Percentiles rank a stretch among this genome's conserved stretches.
These are phyloP conservation scores for Sugiyamaella smithiae DNA, from an alignment of 805 yeast species.

Conservation along the genomic window DNA sequence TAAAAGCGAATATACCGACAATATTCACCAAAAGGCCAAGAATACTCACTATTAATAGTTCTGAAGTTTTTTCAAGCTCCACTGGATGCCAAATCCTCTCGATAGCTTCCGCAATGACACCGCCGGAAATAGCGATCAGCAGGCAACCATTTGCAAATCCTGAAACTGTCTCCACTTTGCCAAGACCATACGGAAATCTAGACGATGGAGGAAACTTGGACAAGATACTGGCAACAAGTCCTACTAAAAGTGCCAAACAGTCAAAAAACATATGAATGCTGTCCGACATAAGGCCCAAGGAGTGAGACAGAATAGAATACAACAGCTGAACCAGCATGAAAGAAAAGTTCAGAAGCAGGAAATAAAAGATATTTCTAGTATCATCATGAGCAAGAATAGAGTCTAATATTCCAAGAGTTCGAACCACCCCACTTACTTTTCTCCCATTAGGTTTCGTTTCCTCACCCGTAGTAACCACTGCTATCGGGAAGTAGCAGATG, in stretches of 20 bases:
- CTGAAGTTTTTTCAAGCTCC: constrained; percentile 71
- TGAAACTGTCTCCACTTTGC: constrained; percentile 83
- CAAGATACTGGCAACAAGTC: constrained; percentile 77
- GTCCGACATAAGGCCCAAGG: constrained; percentile 87
- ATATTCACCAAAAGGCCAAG: constrained; percentile 85
- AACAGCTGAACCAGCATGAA: constrained; percentile 93
- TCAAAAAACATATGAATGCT: constrained; percentile 96
- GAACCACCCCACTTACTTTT: constrained; percentile 1
- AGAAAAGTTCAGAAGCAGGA: constrained; percentile 76
- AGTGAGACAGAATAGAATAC: constrained; percentile 89
- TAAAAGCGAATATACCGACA: constrained; percentile 92
- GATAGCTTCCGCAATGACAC: constrained; percentile 81
- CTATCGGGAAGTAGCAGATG: not conserved
- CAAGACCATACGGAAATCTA: constrained; percentile 82
- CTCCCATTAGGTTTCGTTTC: constrained; percentile 5
- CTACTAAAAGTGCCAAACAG: constrained; percentile 85
- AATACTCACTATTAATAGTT: constrained; percentile 77
- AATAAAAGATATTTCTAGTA: constrained; percentile 85
- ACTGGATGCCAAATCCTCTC: constrained; percentile 81
- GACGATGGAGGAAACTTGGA: constrained; percentile 59
- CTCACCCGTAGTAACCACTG: not conserved
- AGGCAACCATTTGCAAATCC: constrained; percentile 95
- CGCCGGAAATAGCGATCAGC: constrained; percentile 81
- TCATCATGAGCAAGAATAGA: constrained; percentile 54
- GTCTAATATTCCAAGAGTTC: constrained; percentile 31